These are phyloP conservation scores for Aspergillus melleus DNA, from an alignment of 2,329 filamentous ascomycete species.

Conservation along the genomic window DNA sequence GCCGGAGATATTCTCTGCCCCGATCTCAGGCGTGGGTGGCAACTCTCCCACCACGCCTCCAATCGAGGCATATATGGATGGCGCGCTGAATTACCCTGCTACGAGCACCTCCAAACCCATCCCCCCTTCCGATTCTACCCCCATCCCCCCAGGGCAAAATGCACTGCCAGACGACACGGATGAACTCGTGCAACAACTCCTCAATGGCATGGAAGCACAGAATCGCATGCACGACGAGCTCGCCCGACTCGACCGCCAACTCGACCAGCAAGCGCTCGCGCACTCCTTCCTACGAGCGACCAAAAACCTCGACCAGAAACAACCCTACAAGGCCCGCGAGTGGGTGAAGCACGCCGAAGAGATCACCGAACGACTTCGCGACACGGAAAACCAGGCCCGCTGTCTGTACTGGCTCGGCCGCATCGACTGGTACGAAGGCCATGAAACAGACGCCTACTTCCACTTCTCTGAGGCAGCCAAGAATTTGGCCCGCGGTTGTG, in stretches of 20 bases:
- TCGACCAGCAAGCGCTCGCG: constrained; percentile 2
- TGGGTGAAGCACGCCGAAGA: constrained; percentile 8
- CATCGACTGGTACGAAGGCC: constrained; percentile 16
- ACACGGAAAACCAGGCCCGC: constrained; percentile 11
- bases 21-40: no score
- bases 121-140: no score
- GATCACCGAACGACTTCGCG: constrained; percentile 2
- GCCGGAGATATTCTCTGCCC: no score
- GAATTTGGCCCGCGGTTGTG: background rate
- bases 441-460: constrained; percentile 13
- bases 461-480: background rate
- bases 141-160: background rate
- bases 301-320: background rate
- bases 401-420: constrained; percentile 31
- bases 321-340: constrained; percentile 8
- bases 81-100: no score
- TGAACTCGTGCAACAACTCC: background rate
- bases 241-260: background rate
- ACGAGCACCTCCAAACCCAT: no score
- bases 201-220: background rate
- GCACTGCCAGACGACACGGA: background rate
- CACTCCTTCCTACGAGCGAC: background rate
- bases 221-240: background rate
- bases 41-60: no score
- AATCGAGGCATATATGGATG: no score